These are phyloP conservation scores for Rosa lucieae DNA, from an alignment of 306 rosid genomes.

Conservation along the genomic window DNA sequence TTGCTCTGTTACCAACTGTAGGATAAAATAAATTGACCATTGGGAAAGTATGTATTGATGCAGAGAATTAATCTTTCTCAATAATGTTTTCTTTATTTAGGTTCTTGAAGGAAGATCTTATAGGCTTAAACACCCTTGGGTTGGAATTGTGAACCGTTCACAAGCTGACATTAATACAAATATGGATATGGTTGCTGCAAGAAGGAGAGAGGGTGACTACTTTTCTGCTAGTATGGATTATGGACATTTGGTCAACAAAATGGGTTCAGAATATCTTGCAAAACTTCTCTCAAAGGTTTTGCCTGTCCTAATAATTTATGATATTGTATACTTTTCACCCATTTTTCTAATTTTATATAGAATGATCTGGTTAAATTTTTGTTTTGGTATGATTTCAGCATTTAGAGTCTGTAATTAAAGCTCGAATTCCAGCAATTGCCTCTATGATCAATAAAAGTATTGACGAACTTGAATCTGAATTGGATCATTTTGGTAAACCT, in stretches of 20 bases:
- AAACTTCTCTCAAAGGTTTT: constrained; percentile 52
- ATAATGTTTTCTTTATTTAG: constrained; percentile 23
- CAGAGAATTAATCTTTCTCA: background rate
- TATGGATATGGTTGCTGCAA: constrained; percentile 47
- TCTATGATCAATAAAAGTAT: constrained; percentile 42
- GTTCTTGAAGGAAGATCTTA: constrained; percentile 56
- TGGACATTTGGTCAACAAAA: constrained; percentile 39
- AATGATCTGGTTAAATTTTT: background rate
- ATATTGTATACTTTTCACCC: background rate
- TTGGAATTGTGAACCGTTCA: constrained; percentile 57
- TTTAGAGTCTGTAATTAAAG: constrained; percentile 47
- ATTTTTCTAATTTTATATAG: background rate
- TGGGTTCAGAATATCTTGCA: constrained; percentile 62
- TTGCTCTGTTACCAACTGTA: background rate
- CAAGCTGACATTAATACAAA: constrained; percentile 53
- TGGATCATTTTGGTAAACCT: constrained; percentile 47
- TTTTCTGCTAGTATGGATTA: constrained; percentile 42
- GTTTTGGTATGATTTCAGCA: constrained; percentile 40
- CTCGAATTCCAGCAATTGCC: constrained; percentile 46
- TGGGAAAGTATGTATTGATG: background rate
- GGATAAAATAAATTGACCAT: background rate
- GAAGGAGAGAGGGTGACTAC: constrained; percentile 45
- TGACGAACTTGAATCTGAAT: constrained; percentile 43
- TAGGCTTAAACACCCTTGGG: constrained; percentile 56
- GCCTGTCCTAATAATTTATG: background rate